These are phyloP conservation scores for Botrytis deweyae DNA, from an alignment of 2,329 filamentous ascomycete genomes.

Conservation along the genomic window DNA sequence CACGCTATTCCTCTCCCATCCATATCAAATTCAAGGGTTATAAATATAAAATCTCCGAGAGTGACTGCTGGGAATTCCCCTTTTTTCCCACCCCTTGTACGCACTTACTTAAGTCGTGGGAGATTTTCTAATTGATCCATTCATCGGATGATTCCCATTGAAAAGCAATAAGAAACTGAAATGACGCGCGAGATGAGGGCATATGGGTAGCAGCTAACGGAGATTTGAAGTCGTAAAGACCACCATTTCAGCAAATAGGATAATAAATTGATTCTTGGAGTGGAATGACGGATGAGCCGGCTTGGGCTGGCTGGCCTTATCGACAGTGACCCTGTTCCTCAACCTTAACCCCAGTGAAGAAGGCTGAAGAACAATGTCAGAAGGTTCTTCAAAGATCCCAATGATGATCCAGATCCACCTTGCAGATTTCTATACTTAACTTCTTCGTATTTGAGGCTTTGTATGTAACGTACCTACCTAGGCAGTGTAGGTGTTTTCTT, in stretches of 20 bases:
- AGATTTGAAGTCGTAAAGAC: constrained; percentile 3
- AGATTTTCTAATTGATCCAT: constrained; percentile 1
- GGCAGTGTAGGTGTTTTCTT: not conserved
- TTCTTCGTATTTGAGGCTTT: not conserved
- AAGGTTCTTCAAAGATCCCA: constrained; percentile 22
- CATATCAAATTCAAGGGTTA: not conserved
- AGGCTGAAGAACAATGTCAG: constrained; percentile 22
- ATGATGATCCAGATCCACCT: constrained; percentile 24
- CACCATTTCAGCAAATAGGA: not conserved
- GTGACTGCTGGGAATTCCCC: constrained; percentile 10
- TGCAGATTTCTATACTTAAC: constrained; percentile 12
- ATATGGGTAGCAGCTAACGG: not conserved
- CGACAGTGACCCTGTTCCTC: not conserved
- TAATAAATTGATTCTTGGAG: not conserved
- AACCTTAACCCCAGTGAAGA: constrained; percentile 8
- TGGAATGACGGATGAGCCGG: not conserved
- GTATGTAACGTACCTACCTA: not conserved
- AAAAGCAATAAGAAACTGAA: constrained; percentile 6
- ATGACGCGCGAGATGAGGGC: not conserved
- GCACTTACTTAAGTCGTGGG: constrained; percentile 10
- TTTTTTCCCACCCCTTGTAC: not conserved
- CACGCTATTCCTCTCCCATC: not conserved
- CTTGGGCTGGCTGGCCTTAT: constrained; percentile 3
- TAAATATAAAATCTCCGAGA: constrained; percentile 19
- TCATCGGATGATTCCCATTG: not conserved